Evolutionary conservation across 306 rosid species (phyloP), one percentile per base, ranked within the genome.

Genomic region (Pterocarpus santalinus): DNA sequence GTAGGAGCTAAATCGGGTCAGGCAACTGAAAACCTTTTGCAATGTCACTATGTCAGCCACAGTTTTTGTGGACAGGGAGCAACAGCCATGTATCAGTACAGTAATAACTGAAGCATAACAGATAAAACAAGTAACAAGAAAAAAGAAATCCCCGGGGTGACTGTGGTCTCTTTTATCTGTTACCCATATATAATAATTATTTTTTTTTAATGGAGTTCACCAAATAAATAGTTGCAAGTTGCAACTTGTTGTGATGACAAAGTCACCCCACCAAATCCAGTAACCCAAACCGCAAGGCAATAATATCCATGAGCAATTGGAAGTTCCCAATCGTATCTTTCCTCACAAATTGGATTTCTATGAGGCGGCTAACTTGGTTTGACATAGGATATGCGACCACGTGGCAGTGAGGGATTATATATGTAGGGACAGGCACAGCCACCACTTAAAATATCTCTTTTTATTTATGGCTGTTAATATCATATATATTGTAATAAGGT

Each of bases 401-500:
- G 80, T 81, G 86, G 86, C 88, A 73, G 38, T 17, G 6, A 44
- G 32, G 51, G 67, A 58, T 17, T 52, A 60, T 47, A 7, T 43
- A 22, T 22, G 58, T 5, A 30, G 66, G 10, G 47, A 67, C 33
- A 57, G 44, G 51, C 35, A 52, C 56, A 65, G 72, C 75, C 78
- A 80, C 57, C 34, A 34, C 35, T 39, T 9, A 80, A 80, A 85
- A 77, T 66, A 84, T 84, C 72, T 67, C 55, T 69, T 76, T 46
- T 51, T 55, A 76, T 67, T 55, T 66, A 63, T 70, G 74, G 64
- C 43, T 52, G 84, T 47, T 56, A 74, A 78, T 56, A 51, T 80
- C 74, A 9, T 65, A 81, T 76, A 81, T 72, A 81, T 76, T 81
- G 74, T 46, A 61, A 63, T 78, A 47, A 28, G 81, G 87, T 85